Evolutionary conservation across 257 asterid species (phyloP), one percentile per base, ranked within the genome.

Genomic region (Capsicum rhomboideum): DNA sequence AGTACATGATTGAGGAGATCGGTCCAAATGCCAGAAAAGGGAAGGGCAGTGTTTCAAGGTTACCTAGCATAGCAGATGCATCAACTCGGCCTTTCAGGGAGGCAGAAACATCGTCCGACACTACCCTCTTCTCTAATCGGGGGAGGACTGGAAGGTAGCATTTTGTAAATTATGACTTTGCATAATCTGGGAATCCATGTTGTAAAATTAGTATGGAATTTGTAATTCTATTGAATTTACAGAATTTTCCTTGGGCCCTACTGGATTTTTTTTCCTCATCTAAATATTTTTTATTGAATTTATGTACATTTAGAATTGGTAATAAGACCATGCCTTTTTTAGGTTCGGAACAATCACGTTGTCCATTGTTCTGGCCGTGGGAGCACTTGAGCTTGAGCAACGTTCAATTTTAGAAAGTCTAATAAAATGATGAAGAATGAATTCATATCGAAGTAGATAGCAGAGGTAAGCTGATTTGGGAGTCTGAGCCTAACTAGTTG

Each of bases 1-100:
- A 91, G 88, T 92, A 92, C 91, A 94, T 96, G 98, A 96, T 96
- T 55, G 99, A 96, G 80, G 96, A 87, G 77, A 93, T 93, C 10
- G 99, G 98, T 42, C 98, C 98, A 13, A 94, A 96, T 86, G 93
- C 99, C 8, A 92, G 86, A 91, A 92, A 82, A 90, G 94, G 98
- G 69, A 92, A 92, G 84, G 99, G 98, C 10, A 92, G 97, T 37
- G 98, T 91, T 49, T 86, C 97, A 6, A 93, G 98, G 88, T 71
- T 92, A 71, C 88, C 98, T 34, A 92, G 91, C 61, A 91, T 96
- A 34, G 85, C 98, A 2, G 99, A 94, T 88, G 93, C 93, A 80
- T 90, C 98, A 10, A 95, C 96, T 79, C 97, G 91, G 66, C 98
- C 98, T 83, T 92, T 91, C 84, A 92, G 83, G 84, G 98, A 94